A percentile compares a stretch with the other conserved stretches of the same genome.
Conservation (phyloP, 1,284 basidiomycete species). For the Cerioporus squamosus region DNA sequence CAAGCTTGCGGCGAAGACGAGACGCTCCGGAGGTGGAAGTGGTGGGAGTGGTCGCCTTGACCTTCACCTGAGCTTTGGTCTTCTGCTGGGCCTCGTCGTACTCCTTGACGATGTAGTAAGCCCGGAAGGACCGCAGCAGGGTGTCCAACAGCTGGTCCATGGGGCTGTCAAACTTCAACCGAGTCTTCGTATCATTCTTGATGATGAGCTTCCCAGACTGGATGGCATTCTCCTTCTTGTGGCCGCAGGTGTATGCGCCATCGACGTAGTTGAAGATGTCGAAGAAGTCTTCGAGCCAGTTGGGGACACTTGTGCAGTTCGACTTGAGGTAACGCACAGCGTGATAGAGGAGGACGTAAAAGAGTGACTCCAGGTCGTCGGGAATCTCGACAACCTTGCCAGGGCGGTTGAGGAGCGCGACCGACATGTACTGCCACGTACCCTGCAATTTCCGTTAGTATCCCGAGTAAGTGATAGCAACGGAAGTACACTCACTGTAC, state of each 20-base stretch:
- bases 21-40: too few species aligned
- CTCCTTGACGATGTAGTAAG: too few species aligned
- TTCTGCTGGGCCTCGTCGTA: too few species aligned
- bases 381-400: background rate
- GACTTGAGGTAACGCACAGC: slow-evolving; percentile 3
- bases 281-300: background rate
- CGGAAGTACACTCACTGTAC: background rate
- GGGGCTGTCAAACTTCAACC: too few species aligned
- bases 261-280: background rate
- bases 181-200: too few species aligned
- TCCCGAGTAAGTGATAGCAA: too few species aligned
- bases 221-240: background rate
- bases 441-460: background rate
- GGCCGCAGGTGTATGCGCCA: background rate
- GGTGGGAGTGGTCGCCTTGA: too few species aligned
- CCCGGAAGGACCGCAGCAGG: too few species aligned
- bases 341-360: slow-evolving; percentile 5
- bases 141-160: too few species aligned
- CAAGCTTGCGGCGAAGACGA: too few species aligned
- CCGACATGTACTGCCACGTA: slow-evolving; percentile 10
- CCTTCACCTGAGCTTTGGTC: too few species aligned
- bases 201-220: too few species aligned
- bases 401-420: background rate
- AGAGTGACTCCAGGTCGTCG: slow-evolving; percentile 10
- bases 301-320: background rate